These are phyloP conservation scores for Podospora fimiseda DNA, from an alignment of 495 filamentous ascomycete genomes.

Conservation along the genomic window DNA sequence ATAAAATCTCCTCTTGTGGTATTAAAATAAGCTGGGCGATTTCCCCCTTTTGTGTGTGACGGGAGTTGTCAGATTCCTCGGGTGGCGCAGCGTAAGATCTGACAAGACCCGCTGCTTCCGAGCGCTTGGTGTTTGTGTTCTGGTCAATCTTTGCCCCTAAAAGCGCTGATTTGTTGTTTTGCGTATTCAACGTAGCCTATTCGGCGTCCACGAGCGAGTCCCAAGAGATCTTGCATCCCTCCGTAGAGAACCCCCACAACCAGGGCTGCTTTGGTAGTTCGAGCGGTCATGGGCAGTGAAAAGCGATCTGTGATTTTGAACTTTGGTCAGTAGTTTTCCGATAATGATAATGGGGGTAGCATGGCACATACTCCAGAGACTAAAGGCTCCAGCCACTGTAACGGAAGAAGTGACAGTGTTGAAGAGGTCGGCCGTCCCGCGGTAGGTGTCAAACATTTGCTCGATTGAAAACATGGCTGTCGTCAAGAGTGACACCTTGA, in stretches of 20 bases:
- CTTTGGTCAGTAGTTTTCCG: constrained; percentile 8
- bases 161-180: constrained; percentile 23
- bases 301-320: constrained; percentile 60
- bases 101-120: neutral
- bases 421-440: constrained; percentile 62
- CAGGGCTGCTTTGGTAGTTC: constrained; percentile 74
- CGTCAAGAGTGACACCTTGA: constrained; percentile 60
- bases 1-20: neutral
- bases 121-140: constrained; percentile 47
- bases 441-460: constrained; percentile 73
- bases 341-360: constrained; percentile 6
- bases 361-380: constrained; percentile 63
- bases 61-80: neutral
- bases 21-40: neutral
- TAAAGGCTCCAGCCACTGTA: constrained; percentile 77
- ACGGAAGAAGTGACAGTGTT: constrained; percentile 75
- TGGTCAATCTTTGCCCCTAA: constrained; percentile 27
- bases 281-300: constrained; percentile 71
- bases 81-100: neutral
- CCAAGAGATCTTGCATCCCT: constrained; percentile 58
- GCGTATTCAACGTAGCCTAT: constrained; percentile 68
- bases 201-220: constrained; percentile 55
- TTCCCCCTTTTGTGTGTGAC: neutral
- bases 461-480: constrained; percentile 68
- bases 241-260: constrained; percentile 75